Conservation (phyloP, 306 rosid species). For the Alnus glutinosa region DNA sequence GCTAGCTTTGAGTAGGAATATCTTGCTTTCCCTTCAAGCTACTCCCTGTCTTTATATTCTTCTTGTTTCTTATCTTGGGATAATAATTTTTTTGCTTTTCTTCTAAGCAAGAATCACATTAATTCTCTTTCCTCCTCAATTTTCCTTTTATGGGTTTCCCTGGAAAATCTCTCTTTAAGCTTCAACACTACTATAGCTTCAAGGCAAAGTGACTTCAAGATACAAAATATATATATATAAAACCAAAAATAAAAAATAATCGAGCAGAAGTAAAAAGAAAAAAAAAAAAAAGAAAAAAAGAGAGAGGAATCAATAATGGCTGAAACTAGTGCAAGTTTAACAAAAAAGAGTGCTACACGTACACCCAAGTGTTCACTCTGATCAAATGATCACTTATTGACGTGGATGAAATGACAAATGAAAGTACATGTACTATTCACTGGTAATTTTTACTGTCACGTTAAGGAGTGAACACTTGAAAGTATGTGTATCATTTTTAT, state of each 20-base stretch:
- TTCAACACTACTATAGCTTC: conserved; percentile 29
- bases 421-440: no score
- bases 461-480: no score
- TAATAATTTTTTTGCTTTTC: conserved; percentile 45
- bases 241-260: conserved; percentile 1
- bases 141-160: conserved; percentile 16
- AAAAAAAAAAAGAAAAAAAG: conserved; percentile 5
- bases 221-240: not conserved
- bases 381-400: no score
- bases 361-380: no score
- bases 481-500: no score
- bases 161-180: conserved; percentile 28
- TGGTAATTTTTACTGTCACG: no score
- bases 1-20: conserved; percentile 25
- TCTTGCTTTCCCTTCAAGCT: conserved; percentile 53
- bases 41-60: conserved; percentile 39
- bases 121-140: conserved; percentile 27
- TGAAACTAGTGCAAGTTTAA: conserved; percentile 18
- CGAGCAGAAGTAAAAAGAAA: not conserved
- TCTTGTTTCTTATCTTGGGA: conserved; percentile 39
- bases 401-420: no score
- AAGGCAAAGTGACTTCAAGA: conserved; percentile 25
- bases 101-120: conserved; percentile 63
- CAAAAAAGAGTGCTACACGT: not conserved
- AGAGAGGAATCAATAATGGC: not conserved